phyloP scores from a whole-genome alignment of 2,329 filamentous ascomycete genomes.

The Colletotrichum tropicale region DNA sequence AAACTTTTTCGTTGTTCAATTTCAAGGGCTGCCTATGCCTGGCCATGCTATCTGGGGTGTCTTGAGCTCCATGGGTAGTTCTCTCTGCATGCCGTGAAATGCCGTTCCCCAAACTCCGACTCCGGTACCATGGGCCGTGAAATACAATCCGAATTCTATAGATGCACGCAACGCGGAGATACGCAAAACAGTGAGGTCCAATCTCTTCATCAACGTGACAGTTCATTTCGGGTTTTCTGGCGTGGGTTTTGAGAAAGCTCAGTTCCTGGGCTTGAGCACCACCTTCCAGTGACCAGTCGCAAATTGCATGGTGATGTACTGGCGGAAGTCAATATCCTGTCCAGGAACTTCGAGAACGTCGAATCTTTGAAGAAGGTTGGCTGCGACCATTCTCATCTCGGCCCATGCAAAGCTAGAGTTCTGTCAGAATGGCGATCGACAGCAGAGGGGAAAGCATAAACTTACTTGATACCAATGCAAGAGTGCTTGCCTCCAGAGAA shows the following conservation, averaged over 20 bases:
- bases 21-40: background rate
- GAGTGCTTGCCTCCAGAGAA: conserved; percentile 27
- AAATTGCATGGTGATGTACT: conserved; percentile 29
- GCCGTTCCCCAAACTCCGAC: background rate
- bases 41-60: background rate
- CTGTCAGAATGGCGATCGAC: background rate
- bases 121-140: background rate
- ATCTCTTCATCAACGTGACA: background rate
- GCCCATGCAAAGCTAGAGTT: conserved; percentile 25
- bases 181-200: background rate
- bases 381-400: conserved; percentile 27
- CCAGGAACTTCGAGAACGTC: conserved; percentile 25
- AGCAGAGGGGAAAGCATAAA: background rate
- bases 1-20: background rate
- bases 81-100: background rate
- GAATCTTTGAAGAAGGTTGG: conserved; percentile 25
- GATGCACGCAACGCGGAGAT: background rate
- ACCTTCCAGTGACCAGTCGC: conserved; percentile 31
- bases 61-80: background rate
- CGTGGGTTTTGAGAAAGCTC: background rate
- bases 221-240: too few relatives aligned
- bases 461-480: conserved; percentile 28
- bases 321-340: conserved; percentile 25
- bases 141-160: background rate
- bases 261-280: conserved; percentile 33